Evolutionary conservation across 345 rosid genomes (phyloP), one percentile per base, ranked within the genome.

Genomic region (Pseudoturritis turrita): DNA sequence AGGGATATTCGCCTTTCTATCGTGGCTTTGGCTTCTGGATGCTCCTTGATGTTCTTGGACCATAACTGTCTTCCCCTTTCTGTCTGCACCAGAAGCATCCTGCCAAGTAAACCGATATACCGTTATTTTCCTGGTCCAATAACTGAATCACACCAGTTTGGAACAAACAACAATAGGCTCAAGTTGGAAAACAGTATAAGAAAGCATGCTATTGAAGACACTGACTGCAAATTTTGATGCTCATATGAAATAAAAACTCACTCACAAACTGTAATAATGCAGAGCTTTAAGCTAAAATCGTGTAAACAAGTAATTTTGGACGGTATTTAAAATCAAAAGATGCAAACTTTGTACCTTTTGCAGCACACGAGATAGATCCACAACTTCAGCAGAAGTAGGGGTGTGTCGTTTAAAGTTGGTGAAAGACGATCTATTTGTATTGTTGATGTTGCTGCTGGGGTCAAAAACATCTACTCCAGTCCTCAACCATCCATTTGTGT

Each of bases 21-120:
- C 80, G 43, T 77, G 69, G 68, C 43, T 40, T 25, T 71, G 80
- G 53, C 79, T 82, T 78, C 63, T 67, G 54, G 59, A 19, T 79
- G 85, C 54, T 52, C 21, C 78, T 40, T 50, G 49, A 33, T 74
- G 55, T 52, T 75, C 74, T 61, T 37, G 81, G 68, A 62, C 57
- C 81, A 79, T 83, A 68, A 71, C 18, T 52, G 59, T 55, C 76
- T 78, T 86, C 51, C 72, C 78, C n/a, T 81, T 85, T 75, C 69
- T 72, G 73, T 77, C 77, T 56, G 83, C 45, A 64, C 82, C 74
- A 67, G 78, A 78, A 80, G 74, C 78, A 70, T 80, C 85, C 98
- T 95, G 88, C 68, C 71, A 75, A 68, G 60, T 63, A 70, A 55
- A 68, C 37, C 44, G 15, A 74, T 40, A 8, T 40, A 8, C 58